Percentiles rank a stretch among this genome's conserved stretches.
Conservation (phyloP, 805 yeast genomes). For the Candida taoyuanica region DNA sequence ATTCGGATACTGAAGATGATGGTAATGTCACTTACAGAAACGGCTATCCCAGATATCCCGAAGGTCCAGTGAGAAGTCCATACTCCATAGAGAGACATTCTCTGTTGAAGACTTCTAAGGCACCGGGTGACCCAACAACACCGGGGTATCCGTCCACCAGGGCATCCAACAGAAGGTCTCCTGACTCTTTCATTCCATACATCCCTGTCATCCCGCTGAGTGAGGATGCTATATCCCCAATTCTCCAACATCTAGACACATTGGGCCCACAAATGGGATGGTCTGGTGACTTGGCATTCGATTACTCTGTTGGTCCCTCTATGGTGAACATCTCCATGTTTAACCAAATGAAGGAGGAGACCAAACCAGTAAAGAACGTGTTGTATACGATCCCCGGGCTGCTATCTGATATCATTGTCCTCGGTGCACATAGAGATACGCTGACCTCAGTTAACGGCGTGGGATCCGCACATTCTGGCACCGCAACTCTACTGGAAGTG, state of each 20-base stretch:
- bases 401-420: conserved; percentile 46
- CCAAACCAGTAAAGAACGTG: conserved; percentile 44
- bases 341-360: conserved; percentile 38
- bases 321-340: conserved; percentile 32
- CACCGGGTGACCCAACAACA: conserved; percentile 77
- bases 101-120: conserved; percentile 49
- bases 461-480: conserved; percentile 48
- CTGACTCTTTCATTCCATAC: conserved; percentile 40
- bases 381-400: conserved; percentile 54
- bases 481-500: conserved; percentile 46
- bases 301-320: conserved; percentile 47
- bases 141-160: conserved; percentile 57
- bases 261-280: conserved; percentile 19
- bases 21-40: conserved; percentile 47
- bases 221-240: conserved; percentile 31
- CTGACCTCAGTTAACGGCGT: conserved; percentile 42
- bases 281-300: conserved; percentile 39
- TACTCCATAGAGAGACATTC: conserved; percentile 59
- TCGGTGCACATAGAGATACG: conserved; percentile 55
- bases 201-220: conserved; percentile 54
- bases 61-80: conserved; percentile 63
- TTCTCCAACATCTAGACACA: neutral
- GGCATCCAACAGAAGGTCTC: conserved; percentile 34
- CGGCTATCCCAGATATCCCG: conserved; percentile 55
- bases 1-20: conserved; percentile 58